phyloP scores from a whole-genome alignment of 768 basidiomycete species.

The Rhizopogon vesiculosus region DNA sequence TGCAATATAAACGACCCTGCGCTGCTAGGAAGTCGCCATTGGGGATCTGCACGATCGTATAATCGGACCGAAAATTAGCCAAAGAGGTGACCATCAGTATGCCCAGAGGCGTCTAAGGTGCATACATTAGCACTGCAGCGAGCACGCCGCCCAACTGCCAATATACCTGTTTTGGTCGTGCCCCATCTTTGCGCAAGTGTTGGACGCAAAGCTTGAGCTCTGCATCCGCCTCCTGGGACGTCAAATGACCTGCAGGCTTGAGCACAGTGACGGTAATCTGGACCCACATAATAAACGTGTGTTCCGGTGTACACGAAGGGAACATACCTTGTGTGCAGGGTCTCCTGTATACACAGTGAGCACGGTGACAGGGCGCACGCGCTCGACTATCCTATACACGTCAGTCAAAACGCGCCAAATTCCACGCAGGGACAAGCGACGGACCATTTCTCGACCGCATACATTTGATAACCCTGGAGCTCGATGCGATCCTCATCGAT shows the following conservation, averaged over 20 bases:
- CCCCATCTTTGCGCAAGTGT: constrained; percentile 61
- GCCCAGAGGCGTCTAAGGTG: constrained; percentile 54
- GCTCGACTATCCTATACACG: constrained; percentile 56
- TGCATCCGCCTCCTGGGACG: constrained; percentile 37
- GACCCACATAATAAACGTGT: constrained; percentile 11
- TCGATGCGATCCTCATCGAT: constrained; percentile 44
- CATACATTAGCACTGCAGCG: constrained; percentile 4
- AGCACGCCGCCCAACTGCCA: neutral
- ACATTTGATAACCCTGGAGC: constrained; percentile 65
- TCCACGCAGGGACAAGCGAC: neutral
- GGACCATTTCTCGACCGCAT: constrained; percentile 84
- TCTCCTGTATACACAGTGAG: constrained; percentile 79
- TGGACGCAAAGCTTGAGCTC: constrained; percentile 63
- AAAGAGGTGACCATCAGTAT: constrained; percentile 78
- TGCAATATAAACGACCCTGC: constrained; percentile 68
- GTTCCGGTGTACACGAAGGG: neutral
- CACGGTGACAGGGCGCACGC: constrained; percentile 52
- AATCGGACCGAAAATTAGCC: constrained; percentile 84
- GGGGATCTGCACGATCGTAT: constrained; percentile 78
- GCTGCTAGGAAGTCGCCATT: constrained; percentile 56
- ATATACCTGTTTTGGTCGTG: constrained; percentile 63
- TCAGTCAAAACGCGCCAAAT: neutral
- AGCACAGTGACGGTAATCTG: constrained; percentile 62
- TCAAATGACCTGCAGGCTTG: constrained; percentile 37
- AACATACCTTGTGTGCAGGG: constrained; percentile 54